Percentiles rank a stretch among this genome's conserved stretches.
Conservation (phyloP, 345 rosid genomes). For the Aegle marmelos region DNA sequence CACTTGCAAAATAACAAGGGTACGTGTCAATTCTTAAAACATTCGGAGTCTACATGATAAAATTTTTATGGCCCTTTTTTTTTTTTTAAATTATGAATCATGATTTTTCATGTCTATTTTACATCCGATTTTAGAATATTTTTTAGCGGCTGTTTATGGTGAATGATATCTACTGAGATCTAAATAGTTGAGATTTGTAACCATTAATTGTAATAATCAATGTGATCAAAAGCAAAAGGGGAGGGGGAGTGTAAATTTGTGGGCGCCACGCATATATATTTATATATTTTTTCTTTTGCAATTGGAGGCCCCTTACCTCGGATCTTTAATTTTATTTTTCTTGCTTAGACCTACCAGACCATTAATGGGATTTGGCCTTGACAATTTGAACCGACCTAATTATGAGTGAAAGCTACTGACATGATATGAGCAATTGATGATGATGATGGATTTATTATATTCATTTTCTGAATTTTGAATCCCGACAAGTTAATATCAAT, state of each 20-base stretch:
- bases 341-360: conserved; percentile 14
- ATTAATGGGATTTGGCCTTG: neutral
- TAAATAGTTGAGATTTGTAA: neutral
- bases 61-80: no score
- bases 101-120: no score
- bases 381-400: conserved; percentile 15
- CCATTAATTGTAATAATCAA: neutral
- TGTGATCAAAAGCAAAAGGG: neutral
- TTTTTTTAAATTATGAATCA: no score
- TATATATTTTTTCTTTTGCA: neutral
- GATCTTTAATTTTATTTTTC: neutral
- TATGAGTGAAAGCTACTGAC: conserved; percentile 13
- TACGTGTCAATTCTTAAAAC: no score
- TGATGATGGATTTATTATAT: neutral
- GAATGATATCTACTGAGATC: neutral
- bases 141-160: neutral
- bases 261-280: neutral
- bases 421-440: neutral
- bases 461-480: neutral
- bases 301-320: neutral
- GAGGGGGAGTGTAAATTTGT: neutral
- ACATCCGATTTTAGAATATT: no score
- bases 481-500: neutral
- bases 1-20: no score
- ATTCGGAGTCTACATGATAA: no score